Base-by-base conservation (phyloP, 208 protist species). In the Phytomonas serpens region DNA sequence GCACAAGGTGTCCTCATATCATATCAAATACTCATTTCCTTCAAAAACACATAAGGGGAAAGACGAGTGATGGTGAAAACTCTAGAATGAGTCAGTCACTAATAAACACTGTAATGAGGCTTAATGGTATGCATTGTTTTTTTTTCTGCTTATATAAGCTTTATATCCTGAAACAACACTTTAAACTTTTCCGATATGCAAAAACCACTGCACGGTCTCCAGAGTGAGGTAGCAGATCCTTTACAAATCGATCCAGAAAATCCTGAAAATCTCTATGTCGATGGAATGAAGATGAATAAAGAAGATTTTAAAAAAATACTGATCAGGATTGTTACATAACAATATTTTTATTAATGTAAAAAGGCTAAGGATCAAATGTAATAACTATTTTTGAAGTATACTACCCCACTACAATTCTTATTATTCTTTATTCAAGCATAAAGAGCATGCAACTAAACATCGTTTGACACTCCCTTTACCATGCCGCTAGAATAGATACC, bases 221-320 rank as follows among this genome's bases (percentile, higher is more conserved):
- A 57, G 19, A 23, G 6, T 57, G 19, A 57, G 47, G 27, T 57
- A 27, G 19, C 47, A 27, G 16, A 57, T 23, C 19, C 16, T 27
- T 57, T 19, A 27, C 47, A 57, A 11, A 11, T 1, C 47, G 23
- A 27, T 57, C 19, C 47, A 7, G 27, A 27, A 57, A 57, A 57
- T 27, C 19, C 19, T 19, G 5, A 57, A 23, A 57, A 23, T 0
- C 19, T 27, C 11, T 27, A 27, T 57, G 47, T 57, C 2, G 4
- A 27, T 62, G 33, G 23, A 29, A 33, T 73, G 51, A 69, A 57
- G 16, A 68, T 61, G 16, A 76, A 40, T 27, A 75, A 62, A 71
- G 47, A 77, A 74, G 64, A 70, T 34, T 67, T 42, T 37, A 30
- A 63, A 61, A 57, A 27, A 57, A 57, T 57, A 57, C 47, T 27